Conservation (phyloP, 768 basidiomycete genomes). For the Heimioporus sp. region DNA sequence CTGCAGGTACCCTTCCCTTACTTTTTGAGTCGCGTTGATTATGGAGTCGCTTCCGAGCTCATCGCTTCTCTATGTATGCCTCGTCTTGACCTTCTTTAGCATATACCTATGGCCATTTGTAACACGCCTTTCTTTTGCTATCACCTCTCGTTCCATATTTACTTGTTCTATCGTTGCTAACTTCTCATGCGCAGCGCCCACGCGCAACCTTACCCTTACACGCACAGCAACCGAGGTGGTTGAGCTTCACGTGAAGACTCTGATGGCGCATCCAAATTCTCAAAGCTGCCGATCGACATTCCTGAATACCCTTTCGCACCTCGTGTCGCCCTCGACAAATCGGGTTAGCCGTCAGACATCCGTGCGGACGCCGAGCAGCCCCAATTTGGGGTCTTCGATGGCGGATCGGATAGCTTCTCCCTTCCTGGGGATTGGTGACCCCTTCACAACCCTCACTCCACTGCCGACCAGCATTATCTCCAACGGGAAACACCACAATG, state of each 20-base stretch:
- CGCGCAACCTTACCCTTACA: conserved; percentile 85
- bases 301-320: conserved; percentile 80
- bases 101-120: conserved; percentile 11
- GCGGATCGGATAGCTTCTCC: conserved; percentile 45
- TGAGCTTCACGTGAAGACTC: conserved; percentile 73
- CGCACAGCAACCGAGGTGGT: conserved; percentile 74
- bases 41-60: conserved; percentile 26
- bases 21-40: conserved; percentile 22
- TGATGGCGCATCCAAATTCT: conserved; percentile 55
- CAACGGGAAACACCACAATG: conserved; percentile 44
- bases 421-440: conserved; percentile 56
- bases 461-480: conserved; percentile 23
- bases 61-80: conserved; percentile 20
- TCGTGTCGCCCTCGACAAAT: conserved; percentile 66
- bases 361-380: conserved; percentile 31
- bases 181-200: conserved; percentile 69
- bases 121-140: conserved; percentile 11
- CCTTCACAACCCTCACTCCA: conserved; percentile 48
- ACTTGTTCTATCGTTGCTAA: conserved; percentile 27
- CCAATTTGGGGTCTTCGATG: conserved; percentile 33
- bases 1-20: conserved; percentile 15
- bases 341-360: conserved; percentile 45
- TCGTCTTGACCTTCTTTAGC: conserved; percentile 15
- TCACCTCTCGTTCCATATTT: conserved; percentile 14
- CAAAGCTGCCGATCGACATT: conserved; percentile 70